These are phyloP conservation scores for Skeletonema grethae DNA, from an alignment of 108 stramenopile genomes.

Conservation along the genomic window DNA sequence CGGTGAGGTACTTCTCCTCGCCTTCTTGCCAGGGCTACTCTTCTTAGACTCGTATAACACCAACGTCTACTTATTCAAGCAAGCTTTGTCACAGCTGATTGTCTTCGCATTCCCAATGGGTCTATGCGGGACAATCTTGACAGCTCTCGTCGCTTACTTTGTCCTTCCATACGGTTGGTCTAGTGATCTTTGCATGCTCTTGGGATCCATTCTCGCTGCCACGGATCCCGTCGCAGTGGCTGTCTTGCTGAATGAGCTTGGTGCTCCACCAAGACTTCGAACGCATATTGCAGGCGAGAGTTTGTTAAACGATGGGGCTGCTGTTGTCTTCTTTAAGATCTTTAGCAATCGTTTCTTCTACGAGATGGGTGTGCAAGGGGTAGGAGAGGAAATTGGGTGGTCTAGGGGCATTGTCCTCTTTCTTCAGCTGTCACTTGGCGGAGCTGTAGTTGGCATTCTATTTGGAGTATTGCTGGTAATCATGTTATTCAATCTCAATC, in stretches of 20 bases:
- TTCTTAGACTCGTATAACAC: conserved; percentile 78
- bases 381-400: conserved; percentile 55
- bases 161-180: conserved; percentile 75
- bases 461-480: conserved; percentile 59
- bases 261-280: conserved; percentile 72
- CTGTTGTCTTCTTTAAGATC: conserved; percentile 90
- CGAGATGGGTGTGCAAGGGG: conserved; percentile 44
- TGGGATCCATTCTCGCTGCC: conserved; percentile 88
- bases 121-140: conserved; percentile 65
- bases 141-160: conserved; percentile 61
- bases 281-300: conserved; percentile 81
- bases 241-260: conserved; percentile 65
- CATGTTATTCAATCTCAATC: conserved; percentile 50
- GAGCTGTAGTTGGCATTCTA: conserved; percentile 69
- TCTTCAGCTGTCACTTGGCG: conserved; percentile 78
- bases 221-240: conserved; percentile 96
- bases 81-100: conserved; percentile 57
- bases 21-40: conserved; percentile 91
- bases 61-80: conserved; percentile 69
- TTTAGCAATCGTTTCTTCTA: conserved; percentile 62
- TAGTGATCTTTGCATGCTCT: conserved; percentile 64
- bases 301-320: conserved; percentile 89
- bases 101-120: conserved; percentile 90
- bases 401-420: conserved; percentile 60
- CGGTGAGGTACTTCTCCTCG: conserved; percentile 72